A percentile compares a stretch with the other conserved stretches of the same genome.
Conservation (phyloP, 441 rosid species). For the Eugenia klotzschiana region DNA sequence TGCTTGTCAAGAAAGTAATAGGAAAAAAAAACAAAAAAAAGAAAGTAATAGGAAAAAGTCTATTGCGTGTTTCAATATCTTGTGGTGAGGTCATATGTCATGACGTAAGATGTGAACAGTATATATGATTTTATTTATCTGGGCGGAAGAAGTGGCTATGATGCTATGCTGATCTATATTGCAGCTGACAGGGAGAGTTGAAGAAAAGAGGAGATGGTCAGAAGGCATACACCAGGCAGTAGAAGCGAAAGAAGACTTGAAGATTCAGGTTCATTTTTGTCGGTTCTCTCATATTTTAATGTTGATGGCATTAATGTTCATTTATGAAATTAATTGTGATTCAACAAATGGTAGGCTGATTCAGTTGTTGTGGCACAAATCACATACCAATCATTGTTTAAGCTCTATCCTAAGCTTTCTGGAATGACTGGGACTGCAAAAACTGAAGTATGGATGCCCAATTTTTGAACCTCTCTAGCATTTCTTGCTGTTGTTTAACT, state of each 20-base stretch:
- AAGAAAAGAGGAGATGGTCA: slow-evolving; percentile 96
- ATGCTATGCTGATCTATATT: neutral
- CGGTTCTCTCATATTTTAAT: neutral
- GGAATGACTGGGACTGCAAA: slow-evolving; percentile 99
- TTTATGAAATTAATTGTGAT: neutral
- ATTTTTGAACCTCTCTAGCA: neutral
- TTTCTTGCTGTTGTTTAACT: neutral
- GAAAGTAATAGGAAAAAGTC: neutral
- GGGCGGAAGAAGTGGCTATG: neutral
- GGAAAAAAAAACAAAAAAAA: no score
- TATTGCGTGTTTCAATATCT: neutral
- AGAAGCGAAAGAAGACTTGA: slow-evolving; percentile 92
- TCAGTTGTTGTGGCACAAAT: slow-evolving; percentile 96
- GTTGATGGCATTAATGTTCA: neutral
- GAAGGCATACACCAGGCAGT: slow-evolving; percentile 97
- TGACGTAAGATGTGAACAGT: neutral
- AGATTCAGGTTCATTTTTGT: slow-evolving; percentile 49
- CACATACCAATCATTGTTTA: slow-evolving; percentile 90
- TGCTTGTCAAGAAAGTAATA: neutral
- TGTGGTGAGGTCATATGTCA: neutral
- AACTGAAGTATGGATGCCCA: slow-evolving; percentile 58
- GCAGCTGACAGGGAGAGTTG: slow-evolving; percentile 95
- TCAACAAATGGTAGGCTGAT: slow-evolving; percentile 47
- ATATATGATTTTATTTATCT: neutral
- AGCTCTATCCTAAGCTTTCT: slow-evolving; percentile 90